Conservation (phyloP, 768 basidiomycete genomes). For the Boletus rubroflammeus region DNA sequence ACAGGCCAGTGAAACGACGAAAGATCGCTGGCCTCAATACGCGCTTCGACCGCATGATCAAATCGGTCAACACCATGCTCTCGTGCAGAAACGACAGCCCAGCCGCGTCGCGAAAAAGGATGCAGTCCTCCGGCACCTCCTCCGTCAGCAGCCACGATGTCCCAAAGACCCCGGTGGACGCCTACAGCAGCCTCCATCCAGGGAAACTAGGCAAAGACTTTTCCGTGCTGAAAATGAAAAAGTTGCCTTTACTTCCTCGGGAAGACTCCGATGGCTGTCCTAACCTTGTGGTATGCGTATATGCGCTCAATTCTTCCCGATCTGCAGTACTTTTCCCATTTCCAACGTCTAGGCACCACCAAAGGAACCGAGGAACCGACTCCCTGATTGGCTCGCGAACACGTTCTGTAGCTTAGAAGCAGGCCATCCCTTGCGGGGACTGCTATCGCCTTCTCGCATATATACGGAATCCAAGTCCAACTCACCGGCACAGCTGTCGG, state of each 20-base stretch:
- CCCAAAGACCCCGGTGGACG: conserved; percentile 41
- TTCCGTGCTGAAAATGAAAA: conserved; percentile 42
- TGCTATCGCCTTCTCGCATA: conserved; percentile 25
- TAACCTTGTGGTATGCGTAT: conserved; percentile 28
- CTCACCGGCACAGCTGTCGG: conserved; percentile 1
- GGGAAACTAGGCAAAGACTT: conserved; percentile 39
- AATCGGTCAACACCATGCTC: conserved; percentile 47
- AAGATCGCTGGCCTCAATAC: conserved; percentile 50
- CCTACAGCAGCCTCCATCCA: conserved; percentile 33
- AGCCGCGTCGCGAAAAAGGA: conserved; percentile 27
- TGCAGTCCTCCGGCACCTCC: conserved; percentile 42
- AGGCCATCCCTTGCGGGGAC: conserved; percentile 33
- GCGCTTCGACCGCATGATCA: conserved; percentile 66
- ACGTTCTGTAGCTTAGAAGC: conserved; percentile 46
- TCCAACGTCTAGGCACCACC: conserved; percentile 15
- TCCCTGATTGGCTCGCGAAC: conserved; percentile 56
- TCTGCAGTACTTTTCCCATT: conserved; percentile 11
- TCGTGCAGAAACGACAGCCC: conserved; percentile 20
- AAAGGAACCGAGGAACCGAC: conserved; percentile 24
- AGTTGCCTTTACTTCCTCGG: not conserved
- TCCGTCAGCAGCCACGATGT: conserved; percentile 41
- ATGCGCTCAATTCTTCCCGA: conserved; percentile 21
- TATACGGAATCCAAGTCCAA: not conserved
- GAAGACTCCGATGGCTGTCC: conserved; percentile 6
- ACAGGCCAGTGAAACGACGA: conserved; percentile 41